These are phyloP conservation scores for Mortierella alpina DNA, from an alignment of 192 early-diverging fungal genomes.

Conservation along the genomic window DNA sequence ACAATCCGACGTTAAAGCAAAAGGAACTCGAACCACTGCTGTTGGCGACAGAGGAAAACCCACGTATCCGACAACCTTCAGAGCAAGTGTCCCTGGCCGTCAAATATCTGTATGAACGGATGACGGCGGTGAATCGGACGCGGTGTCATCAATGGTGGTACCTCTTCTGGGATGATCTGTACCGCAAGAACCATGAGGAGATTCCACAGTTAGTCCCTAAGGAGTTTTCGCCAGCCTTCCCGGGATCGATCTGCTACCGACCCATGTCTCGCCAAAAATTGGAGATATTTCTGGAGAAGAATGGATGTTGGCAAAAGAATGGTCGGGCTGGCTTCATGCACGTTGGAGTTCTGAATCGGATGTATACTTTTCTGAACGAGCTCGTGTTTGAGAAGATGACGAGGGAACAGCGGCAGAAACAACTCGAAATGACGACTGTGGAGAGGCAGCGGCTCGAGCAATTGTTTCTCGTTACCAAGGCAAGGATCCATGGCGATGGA, in stretches of 20 bases:
- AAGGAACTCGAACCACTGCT: constrained; percentile 43
- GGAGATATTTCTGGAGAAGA: constrained; percentile 62
- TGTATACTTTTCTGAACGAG: constrained; percentile 69
- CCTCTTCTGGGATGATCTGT: constrained; percentile 77
- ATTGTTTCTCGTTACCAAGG: constrained; percentile 48
- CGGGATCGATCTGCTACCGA: constrained; percentile 67
- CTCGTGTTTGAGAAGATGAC: constrained; percentile 54
- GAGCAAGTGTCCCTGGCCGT: constrained; percentile 30
- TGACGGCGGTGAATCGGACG: constrained; percentile 47
- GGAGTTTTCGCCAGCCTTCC: constrained; percentile 74
- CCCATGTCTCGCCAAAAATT: constrained; percentile 65
- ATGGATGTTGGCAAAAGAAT: constrained; percentile 53
- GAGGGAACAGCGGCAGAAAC: constrained; percentile 26
- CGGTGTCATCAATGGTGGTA: constrained; percentile 70
- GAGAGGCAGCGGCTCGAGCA: constrained; percentile 40
- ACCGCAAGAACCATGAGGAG: constrained; percentile 64
- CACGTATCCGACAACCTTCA: constrained; percentile 28
- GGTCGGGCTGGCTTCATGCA: constrained; percentile 67
- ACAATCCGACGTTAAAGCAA: constrained; percentile 53
- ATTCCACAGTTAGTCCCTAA: constrained; percentile 57
- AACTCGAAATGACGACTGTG: constrained; percentile 39
- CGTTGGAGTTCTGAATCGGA: constrained; percentile 69
- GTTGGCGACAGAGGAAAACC: constrained; percentile 51
- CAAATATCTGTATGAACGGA: constrained; percentile 56
- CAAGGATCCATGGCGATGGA: constrained; percentile 32